Percentiles rank a stretch among this genome's conserved stretches.
Conservation (phyloP, 176 grass and related monocot genomes). For the Aegilops speltoides region DNA sequence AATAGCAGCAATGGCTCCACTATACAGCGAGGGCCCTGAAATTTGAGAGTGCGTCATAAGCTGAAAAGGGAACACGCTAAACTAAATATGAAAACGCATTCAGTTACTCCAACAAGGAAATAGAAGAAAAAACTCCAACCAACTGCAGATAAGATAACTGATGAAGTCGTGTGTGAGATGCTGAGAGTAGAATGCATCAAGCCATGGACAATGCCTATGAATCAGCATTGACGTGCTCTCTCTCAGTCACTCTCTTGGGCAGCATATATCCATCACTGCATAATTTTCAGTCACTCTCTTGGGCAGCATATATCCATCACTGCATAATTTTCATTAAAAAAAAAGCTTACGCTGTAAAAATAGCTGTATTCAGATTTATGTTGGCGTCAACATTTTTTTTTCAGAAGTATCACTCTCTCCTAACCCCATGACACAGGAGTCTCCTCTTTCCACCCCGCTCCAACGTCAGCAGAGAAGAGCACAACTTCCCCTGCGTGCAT, state of each 20-base stretch:
- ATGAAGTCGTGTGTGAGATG: not conserved
- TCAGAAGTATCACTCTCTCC: not conserved
- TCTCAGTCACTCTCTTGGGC: not conserved
- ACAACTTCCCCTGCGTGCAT: not conserved
- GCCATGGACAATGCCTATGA: not conserved
- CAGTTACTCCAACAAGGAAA: conserved; percentile 4
- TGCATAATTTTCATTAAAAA: not conserved
- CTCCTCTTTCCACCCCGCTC: not conserved
- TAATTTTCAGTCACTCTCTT: not conserved
- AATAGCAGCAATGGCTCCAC: conserved; percentile 23
- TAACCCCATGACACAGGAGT: not conserved
- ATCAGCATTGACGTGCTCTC: not conserved
- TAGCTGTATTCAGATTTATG: not conserved
- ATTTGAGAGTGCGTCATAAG: not conserved
- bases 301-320: not conserved
- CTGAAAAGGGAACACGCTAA: not conserved
- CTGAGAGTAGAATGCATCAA: not conserved
- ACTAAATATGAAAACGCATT: not conserved
- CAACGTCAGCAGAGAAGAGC: not conserved
- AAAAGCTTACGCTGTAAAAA: not conserved
- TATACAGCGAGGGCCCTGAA: not conserved
- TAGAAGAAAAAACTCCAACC: not conserved
- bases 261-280: not conserved
- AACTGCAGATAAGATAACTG: not conserved
- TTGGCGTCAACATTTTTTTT: not conserved